Percentiles rank a stretch among this genome's conserved stretches.
Evolutionary conservation across 768 basidiomycete genomes (phyloP).

Genomic region (Boletus sp.): DNA sequence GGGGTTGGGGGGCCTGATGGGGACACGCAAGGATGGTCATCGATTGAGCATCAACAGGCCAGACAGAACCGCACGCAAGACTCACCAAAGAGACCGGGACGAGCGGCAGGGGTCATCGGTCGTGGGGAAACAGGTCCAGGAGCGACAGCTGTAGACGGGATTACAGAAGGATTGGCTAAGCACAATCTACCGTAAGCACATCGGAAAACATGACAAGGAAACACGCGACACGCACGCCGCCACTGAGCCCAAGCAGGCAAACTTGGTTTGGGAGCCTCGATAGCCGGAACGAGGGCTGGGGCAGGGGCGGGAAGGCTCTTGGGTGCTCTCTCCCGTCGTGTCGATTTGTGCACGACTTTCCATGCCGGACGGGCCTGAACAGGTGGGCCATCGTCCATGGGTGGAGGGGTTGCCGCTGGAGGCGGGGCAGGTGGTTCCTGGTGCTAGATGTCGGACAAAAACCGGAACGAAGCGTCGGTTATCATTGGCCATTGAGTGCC

Average conservation of each 20-base stretch:
- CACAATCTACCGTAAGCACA: neutral
- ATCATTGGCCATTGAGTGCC: neutral
- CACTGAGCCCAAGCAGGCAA: conserved; percentile 84
- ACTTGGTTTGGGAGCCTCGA: conserved; percentile 48
- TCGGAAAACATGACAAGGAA: too few relatives aligned
- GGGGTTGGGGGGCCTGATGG: conserved; percentile 43
- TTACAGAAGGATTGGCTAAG: conserved; percentile 63
- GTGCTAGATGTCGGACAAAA: conserved; percentile 17
- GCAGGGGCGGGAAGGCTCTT: conserved; percentile 40
- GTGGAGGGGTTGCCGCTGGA: conserved; percentile 43
- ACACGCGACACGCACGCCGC: conserved; percentile 52
- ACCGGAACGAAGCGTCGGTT: neutral
- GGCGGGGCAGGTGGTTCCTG: conserved; percentile 39
- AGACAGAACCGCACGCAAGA: neutral
- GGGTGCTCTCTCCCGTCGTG: conserved; percentile 48
- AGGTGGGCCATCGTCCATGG: conserved; percentile 45
- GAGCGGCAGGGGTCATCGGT: conserved; percentile 47
- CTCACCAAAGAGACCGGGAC: conserved; percentile 67
- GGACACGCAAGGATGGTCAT: neutral
- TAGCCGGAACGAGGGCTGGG: conserved; percentile 36
- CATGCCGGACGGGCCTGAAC: conserved; percentile 65
- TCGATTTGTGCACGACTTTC: conserved; percentile 68
- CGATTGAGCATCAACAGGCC: neutral
- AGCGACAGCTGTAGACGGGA: conserved; percentile 49
- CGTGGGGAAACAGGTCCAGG: conserved; percentile 32